These are phyloP conservation scores for Aspergillus versicolor DNA, from an alignment of 2,329 filamentous ascomycete species.

Conservation along the genomic window DNA sequence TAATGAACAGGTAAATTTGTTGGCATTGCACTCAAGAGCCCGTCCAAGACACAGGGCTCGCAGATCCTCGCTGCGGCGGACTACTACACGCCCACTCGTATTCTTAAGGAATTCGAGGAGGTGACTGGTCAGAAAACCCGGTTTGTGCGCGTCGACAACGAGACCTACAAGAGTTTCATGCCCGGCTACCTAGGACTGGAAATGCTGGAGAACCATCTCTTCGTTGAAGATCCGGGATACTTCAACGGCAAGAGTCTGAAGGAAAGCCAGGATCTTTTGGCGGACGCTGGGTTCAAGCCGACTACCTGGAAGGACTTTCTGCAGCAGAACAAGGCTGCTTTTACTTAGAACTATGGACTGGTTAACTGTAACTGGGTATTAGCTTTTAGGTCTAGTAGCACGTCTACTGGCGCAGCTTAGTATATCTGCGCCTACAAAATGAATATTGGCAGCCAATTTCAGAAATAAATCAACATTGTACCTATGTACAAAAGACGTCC, in stretches of 20 bases:
- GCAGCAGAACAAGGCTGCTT: neutral
- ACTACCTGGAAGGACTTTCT: conserved; percentile 14
- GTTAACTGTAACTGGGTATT: too few relatives aligned
- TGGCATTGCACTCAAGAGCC: conserved; percentile 35
- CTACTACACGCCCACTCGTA: conserved; percentile 41
- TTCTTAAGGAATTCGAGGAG: conserved; percentile 39
- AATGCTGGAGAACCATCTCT: conserved; percentile 54
- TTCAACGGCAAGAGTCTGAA: conserved; percentile 28
- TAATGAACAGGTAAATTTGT: conserved; percentile 23
- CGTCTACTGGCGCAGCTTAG: too few relatives aligned
- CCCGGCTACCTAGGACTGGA: conserved; percentile 39
- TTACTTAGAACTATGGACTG: neutral
- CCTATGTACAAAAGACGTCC: too few relatives aligned
- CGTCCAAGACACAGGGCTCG: conserved; percentile 45
- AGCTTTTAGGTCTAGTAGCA: too few relatives aligned
- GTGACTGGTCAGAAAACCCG: conserved; percentile 41
- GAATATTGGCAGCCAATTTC: too few relatives aligned
- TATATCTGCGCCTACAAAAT: too few relatives aligned
- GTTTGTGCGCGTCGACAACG: conserved; percentile 22
- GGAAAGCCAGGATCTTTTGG: conserved; percentile 1
- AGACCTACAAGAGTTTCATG: conserved; percentile 26
- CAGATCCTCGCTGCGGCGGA: conserved; percentile 46
- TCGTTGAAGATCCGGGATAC: conserved; percentile 55
- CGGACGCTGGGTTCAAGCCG: conserved; percentile 4
- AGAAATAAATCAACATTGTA: too few relatives aligned